These are phyloP conservation scores for Pseudocercospora musae DNA, from an alignment of 2,329 filamentous ascomycete genomes.

Conservation along the genomic window DNA sequence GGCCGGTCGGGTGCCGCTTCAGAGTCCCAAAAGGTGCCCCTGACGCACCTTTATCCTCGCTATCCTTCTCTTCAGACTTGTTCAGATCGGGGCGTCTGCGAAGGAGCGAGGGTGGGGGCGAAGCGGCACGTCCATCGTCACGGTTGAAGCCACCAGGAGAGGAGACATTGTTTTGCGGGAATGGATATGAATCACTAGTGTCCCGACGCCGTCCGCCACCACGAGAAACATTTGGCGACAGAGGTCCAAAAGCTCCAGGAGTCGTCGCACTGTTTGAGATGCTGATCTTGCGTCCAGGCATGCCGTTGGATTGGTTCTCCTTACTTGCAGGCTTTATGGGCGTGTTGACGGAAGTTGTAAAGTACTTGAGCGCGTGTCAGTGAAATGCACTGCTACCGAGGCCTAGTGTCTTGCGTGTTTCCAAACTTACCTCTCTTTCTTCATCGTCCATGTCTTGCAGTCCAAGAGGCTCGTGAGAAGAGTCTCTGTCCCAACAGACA, in stretches of 20 bases:
- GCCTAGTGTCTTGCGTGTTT: background rate
- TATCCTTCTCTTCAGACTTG: slow-evolving; percentile 31
- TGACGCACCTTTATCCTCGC: slow-evolving; percentile 36
- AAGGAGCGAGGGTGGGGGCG: slow-evolving; percentile 58
- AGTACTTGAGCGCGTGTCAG: slow-evolving; percentile 56
- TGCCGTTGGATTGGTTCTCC: slow-evolving; percentile 53
- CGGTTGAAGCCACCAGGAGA: slow-evolving; percentile 60
- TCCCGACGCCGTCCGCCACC: slow-evolving; percentile 75
- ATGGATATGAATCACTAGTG: slow-evolving; percentile 67
- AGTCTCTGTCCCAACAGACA: slow-evolving; percentile 81
- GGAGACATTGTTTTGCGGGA: slow-evolving; percentile 48
- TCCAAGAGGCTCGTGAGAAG: slow-evolving; percentile 67
- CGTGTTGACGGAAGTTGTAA: slow-evolving; percentile 85
- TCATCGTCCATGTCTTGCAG: slow-evolving; percentile 68
- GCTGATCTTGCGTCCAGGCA: slow-evolving; percentile 75
- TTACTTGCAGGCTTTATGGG: slow-evolving; percentile 76
- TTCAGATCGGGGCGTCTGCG: slow-evolving; percentile 62
- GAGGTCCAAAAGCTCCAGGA: slow-evolving; percentile 62
- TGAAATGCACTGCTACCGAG: background rate
- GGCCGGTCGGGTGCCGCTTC: slow-evolving; percentile 56
- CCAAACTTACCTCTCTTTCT: slow-evolving; percentile 56
- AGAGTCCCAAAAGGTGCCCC: slow-evolving; percentile 50
- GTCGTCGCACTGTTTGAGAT: slow-evolving; percentile 65
- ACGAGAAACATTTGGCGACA: slow-evolving; percentile 70
- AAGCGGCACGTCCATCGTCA: slow-evolving; percentile 60